Evolutionary conservation across 345 rosid species (phyloP).

Genomic region (Eucalyptus erythrocorys): DNA sequence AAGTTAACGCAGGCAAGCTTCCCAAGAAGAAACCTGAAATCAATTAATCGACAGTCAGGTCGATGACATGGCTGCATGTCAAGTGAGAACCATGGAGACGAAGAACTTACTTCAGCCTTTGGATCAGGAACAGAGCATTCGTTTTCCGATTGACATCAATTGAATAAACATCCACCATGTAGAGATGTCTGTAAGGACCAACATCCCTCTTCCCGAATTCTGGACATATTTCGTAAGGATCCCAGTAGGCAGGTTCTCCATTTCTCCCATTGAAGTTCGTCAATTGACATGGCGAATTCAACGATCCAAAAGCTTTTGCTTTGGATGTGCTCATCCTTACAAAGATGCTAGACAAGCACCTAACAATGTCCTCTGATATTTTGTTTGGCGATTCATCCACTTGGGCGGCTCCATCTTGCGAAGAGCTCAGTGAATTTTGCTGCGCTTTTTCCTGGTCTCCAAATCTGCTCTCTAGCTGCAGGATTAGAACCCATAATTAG

Average conservation of each 20-base stretch:
- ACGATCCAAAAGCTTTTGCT: slow-evolving; percentile 16
- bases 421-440: slow-evolving; percentile 30
- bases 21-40: slow-evolving; percentile 49
- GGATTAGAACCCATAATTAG: neutral
- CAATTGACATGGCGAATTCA: neutral
- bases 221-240: slow-evolving; percentile 47
- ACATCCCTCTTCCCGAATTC: slow-evolving; percentile 30
- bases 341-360: slow-evolving; percentile 54
- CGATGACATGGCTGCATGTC: neutral
- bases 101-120: slow-evolving; percentile 59
- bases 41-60: neutral
- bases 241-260: slow-evolving; percentile 13
- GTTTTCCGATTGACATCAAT: slow-evolving; percentile 45
- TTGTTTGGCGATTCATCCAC: slow-evolving; percentile 42
- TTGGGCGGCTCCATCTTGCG: slow-evolving; percentile 25
- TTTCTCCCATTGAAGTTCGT: neutral
- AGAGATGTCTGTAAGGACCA: slow-evolving; percentile 56
- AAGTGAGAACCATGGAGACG: neutral
- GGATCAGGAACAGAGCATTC: slow-evolving; percentile 49
- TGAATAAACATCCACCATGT: slow-evolving; percentile 38
- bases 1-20: slow-evolving; percentile 64
- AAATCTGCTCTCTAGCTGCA: slow-evolving; percentile 64
- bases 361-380: slow-evolving; percentile 62
- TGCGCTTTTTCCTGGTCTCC: slow-evolving; percentile 43
- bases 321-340: slow-evolving; percentile 52